phyloP scores from a whole-genome alignment of 2,329 filamentous ascomycete species.

The Penicillium thymicola region DNA sequence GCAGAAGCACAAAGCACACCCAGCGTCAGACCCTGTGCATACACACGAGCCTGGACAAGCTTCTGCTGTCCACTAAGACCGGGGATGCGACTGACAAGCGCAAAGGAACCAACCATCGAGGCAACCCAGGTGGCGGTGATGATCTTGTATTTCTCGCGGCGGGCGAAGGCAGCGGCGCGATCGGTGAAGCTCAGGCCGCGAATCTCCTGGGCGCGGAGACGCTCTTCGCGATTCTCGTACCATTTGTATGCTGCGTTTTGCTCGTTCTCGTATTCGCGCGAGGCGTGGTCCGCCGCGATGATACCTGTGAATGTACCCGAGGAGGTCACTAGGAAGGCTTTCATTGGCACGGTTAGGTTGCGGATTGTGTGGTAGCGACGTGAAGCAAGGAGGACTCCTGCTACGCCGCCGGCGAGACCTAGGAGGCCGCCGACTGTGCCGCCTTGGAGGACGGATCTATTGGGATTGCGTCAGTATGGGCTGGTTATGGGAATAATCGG shows the following conservation, averaged over 20 bases:
- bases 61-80: conserved; percentile 76
- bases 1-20: conserved; percentile 79
- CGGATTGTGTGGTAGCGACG: conserved; percentile 75
- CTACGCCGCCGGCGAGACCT: conserved; percentile 65
- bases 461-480: conserved; percentile 14
- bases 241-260: conserved; percentile 67
- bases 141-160: conserved; percentile 80
- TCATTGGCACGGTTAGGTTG: conserved; percentile 80
- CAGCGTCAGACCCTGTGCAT: conserved; percentile 84
- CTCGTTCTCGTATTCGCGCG: conserved; percentile 66
- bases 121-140: conserved; percentile 79
- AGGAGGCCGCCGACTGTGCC: conserved; percentile 69
- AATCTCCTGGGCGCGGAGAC: conserved; percentile 54
- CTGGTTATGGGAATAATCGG: background rate
- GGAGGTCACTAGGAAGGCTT: conserved; percentile 83
- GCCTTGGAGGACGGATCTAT: conserved; percentile 69
- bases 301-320: conserved; percentile 82
- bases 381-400: conserved; percentile 65
- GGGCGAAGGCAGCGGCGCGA: conserved; percentile 68
- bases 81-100: conserved; percentile 72
- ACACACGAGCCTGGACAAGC: conserved; percentile 89
- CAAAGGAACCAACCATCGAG: conserved; percentile 71
- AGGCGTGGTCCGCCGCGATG: conserved; percentile 74
- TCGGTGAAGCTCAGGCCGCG: conserved; percentile 56
- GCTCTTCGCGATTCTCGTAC: conserved; percentile 60